Evolutionary conservation across 2,329 filamentous ascomycete genomes (phyloP).

Genomic region (Sporothrix pseudoabietina): DNA sequence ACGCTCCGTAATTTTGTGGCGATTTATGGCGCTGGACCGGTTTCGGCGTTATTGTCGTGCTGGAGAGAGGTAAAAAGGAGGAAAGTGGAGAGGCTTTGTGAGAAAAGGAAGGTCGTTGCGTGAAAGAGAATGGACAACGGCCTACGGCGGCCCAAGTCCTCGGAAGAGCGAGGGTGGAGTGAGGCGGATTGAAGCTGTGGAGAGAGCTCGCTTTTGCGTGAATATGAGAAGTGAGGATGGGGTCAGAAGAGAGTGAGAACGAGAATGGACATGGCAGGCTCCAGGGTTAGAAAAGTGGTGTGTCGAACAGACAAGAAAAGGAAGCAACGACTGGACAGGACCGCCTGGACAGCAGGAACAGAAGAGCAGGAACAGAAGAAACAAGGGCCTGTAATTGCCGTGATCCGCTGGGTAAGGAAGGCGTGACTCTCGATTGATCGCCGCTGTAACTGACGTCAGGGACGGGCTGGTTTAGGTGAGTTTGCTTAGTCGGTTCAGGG

Average conservation of each 20-base stretch:
- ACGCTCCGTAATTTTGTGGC: constrained; percentile 6
- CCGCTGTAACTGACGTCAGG: constrained; percentile 23
- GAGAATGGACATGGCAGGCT: background rate
- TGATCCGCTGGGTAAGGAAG: background rate
- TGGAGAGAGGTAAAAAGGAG: background rate
- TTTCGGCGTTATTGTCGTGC: constrained; percentile 21
- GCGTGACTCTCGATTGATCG: constrained; percentile 1
- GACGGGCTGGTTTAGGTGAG: background rate
- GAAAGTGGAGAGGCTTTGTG: constrained; percentile 10
- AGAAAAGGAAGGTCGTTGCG: constrained; percentile 6
- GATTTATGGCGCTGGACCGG: constrained; percentile 22
- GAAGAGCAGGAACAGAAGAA: background rate
- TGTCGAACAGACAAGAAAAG: background rate
- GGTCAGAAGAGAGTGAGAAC: background rate
- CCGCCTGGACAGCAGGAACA: background rate
- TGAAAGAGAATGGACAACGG: background rate
- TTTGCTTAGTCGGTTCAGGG: background rate
- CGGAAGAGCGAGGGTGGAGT: background rate
- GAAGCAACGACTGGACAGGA: constrained; percentile 6
- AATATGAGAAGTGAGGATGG: background rate
- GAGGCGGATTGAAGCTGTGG: background rate
- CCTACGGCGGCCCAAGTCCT: background rate
- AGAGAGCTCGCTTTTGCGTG: background rate
- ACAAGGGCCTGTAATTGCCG: background rate
- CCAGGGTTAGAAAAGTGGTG: background rate